Evolutionary conservation across 805 yeast species (phyloP).

Genomic region (Ogataea wickerhamii): DNA sequence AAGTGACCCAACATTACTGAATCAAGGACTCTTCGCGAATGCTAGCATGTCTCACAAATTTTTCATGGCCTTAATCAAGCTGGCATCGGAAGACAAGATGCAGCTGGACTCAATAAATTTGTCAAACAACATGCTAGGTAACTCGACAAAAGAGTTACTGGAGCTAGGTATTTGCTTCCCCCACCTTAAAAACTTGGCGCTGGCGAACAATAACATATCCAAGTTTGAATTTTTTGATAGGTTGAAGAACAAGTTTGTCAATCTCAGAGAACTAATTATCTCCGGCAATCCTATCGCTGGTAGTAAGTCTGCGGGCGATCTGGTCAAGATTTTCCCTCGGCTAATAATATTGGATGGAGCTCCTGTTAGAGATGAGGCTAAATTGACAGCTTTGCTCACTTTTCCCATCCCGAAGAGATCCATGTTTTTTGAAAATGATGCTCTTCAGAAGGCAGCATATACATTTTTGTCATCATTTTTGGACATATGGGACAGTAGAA

Average conservation of each 20-base stretch:
- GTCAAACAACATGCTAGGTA: conserved; percentile 65
- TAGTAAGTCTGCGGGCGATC: conserved; percentile 50
- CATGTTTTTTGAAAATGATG: conserved; percentile 78
- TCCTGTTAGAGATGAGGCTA: conserved; percentile 68
- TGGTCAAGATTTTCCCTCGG: conserved; percentile 74
- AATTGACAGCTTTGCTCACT: conserved; percentile 46
- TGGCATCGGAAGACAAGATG: conserved; percentile 52
- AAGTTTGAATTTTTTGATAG: conserved; percentile 59
- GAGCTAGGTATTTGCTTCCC: conserved; percentile 77
- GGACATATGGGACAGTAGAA: conserved; percentile 76
- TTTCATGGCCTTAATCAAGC: conserved; percentile 84
- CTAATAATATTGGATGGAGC: conserved; percentile 76
- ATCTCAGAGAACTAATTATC: conserved; percentile 72
- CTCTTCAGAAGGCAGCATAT: conserved; percentile 67
- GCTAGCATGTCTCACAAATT: conserved; percentile 59
- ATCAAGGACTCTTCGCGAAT: conserved; percentile 56
- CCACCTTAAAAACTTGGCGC: conserved; percentile 67
- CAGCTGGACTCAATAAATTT: conserved; percentile 71
- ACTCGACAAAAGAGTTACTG: conserved; percentile 47
- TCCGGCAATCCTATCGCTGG: conserved; percentile 69
- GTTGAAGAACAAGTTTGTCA: conserved; percentile 73
- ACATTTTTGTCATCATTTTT: conserved; percentile 73
- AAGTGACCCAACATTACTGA: conserved; percentile 55
- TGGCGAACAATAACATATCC: conserved; percentile 69
- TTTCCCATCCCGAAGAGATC: conserved; percentile 56